phyloP scores from a whole-genome alignment of 108 stramenopile species.

The Bacterosira constricta region DNA sequence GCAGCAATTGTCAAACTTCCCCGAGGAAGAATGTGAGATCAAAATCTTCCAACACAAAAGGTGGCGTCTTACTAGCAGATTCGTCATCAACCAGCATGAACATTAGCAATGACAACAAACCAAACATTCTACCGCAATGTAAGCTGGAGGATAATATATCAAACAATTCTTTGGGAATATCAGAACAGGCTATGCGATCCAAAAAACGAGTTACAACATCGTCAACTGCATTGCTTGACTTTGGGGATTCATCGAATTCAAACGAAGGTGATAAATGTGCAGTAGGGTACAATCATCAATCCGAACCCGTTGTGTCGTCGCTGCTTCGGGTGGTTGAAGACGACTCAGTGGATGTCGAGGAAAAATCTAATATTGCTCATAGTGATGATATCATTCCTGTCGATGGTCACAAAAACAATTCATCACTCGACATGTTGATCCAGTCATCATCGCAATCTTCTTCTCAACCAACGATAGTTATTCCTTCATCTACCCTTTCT shows the following conservation, averaged over 20 bases:
- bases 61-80: too few species aligned
- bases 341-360: background rate
- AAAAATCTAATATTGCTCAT: background rate
- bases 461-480: background rate
- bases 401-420: background rate
- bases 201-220: background rate
- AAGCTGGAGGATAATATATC: background rate
- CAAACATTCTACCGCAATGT: background rate
- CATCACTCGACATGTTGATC: background rate
- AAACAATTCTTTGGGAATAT: too few species aligned
- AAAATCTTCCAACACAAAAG: too few species aligned
- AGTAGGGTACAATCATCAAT: background rate
- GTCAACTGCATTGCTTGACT: background rate
- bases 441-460: background rate
- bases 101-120: background rate
- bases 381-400: background rate
- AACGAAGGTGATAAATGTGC: background rate
- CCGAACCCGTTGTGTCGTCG: background rate
- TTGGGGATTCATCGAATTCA: background rate
- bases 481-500: background rate
- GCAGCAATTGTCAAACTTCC: too few species aligned
- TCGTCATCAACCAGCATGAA: too few species aligned
- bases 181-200: too few species aligned
- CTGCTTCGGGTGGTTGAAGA: background rate
- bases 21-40: too few species aligned